Evolutionary conservation across 495 filamentous ascomycete species (phyloP), one percentile per base, ranked within the genome.

Genomic region (Aspergillus incahuasiensis): DNA sequence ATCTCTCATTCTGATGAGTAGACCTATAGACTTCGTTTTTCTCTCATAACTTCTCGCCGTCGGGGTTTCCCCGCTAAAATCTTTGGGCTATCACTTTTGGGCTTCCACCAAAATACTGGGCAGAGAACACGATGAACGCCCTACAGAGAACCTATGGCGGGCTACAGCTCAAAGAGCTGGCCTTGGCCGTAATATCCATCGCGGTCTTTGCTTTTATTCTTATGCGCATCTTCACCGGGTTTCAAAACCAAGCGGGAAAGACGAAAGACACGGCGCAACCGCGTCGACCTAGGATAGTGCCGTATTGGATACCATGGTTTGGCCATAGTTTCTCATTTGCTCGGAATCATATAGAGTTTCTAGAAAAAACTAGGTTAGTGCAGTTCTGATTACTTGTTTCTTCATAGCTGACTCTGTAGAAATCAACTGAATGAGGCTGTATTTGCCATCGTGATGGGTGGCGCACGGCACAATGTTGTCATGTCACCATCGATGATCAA

Each of bases 251-350:
- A 6, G 59, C 50, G 18, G 53, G 52, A 22, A 55, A 48, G n/a
- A 40, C 35, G 25, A 48, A 15, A 24, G 54, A 61, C 38, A 41
- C 56, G 15, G 51, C 58, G 28, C 58, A 68, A 28, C 47, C 64
- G 30, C 67, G 61, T 55, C 63, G 52, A 46, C 71, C 80, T 40
- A 71, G 69, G 57, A 59, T 68, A 32, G 50, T 75, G 9, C 82
- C 83, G 12, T 86, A 86, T 67, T 87, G 81, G 80, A 51, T 85
- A 7, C 83, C 83, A 12, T 70, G 75, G 56, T 34, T 85, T 1
- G 80, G 83, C 38, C 82, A 86, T 70, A 67, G 75, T 12, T 52
- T 75, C 21, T 67, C 73, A 18, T 72, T 82, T 61, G 56, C 75
- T 15, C 72, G 75, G 62, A 62, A 77, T 48, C 69, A 74, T 63